Conservation (phyloP, 805 yeast genomes). For the Pichia ethanolica region DNA sequence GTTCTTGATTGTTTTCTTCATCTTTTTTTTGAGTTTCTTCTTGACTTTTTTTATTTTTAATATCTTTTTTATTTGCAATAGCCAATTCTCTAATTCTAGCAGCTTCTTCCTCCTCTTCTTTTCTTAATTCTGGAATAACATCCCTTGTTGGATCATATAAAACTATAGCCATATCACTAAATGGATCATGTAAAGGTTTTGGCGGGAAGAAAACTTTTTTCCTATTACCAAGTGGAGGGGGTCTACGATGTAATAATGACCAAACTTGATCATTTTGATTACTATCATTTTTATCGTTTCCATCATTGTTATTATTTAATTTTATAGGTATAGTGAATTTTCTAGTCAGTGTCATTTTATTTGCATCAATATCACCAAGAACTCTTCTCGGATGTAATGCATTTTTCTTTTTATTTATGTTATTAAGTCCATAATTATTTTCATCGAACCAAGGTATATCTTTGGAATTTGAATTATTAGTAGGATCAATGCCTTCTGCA, state of each 20-base stretch:
- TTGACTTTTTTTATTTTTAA: too few relatives aligned
- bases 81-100: slow-evolving; percentile 16
- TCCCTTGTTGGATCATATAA: slow-evolving; percentile 94
- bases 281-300: too few relatives aligned
- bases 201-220: slow-evolving; percentile 68
- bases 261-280: slow-evolving; percentile 13
- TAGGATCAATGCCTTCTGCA: slow-evolving; percentile 32
- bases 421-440: slow-evolving; percentile 18
- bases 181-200: slow-evolving; percentile 90
- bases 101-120: slow-evolving; percentile 23
- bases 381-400: slow-evolving; percentile 55
- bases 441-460: slow-evolving; percentile 8
- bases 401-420: slow-evolving; percentile 37
- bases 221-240: slow-evolving; percentile 82
- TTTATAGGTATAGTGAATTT: slow-evolving; percentile 57
- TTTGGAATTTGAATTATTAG: slow-evolving; percentile 11
- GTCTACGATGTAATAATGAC: slow-evolving; percentile 27
- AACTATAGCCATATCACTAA: slow-evolving; percentile 88
- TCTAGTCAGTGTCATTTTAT: slow-evolving; percentile 36
- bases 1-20: slow-evolving; percentile 2
- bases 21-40: slow-evolving; percentile 2
- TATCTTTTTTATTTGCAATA: slow-evolving; percentile 1
- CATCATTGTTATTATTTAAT: slow-evolving; percentile 29
- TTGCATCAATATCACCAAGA: slow-evolving; percentile 31
- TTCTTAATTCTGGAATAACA: slow-evolving; percentile 29